phyloP scores from a whole-genome alignment of 1,284 basidiomycete genomes.

The Trichosporon coremiiforme region DNA sequence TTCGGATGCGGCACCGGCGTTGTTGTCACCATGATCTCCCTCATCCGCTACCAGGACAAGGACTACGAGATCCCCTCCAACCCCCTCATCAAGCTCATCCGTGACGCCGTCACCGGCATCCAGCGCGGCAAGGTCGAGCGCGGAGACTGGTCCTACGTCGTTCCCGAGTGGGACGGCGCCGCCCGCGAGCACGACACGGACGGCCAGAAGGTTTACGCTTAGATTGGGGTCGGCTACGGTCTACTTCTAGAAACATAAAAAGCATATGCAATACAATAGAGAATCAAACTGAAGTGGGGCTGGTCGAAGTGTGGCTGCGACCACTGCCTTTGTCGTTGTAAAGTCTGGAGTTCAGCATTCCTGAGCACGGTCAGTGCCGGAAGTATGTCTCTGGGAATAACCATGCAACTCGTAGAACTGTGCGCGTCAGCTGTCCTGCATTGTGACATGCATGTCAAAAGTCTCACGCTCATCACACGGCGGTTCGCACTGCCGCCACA shows the following conservation, averaged over 20 bases:
- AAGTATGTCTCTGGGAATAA: no score
- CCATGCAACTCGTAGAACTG: background rate
- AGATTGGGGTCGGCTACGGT: background rate
- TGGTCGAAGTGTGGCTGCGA: background rate
- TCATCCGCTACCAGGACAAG: slow-evolving; percentile 43
- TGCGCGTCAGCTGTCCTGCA: background rate
- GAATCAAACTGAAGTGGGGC: no score
- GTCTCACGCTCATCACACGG: background rate
- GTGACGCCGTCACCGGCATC: slow-evolving; percentile 49
- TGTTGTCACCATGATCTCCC: slow-evolving; percentile 45
- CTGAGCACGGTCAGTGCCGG: no score
- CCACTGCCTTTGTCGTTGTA: background rate
- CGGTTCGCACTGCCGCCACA: slow-evolving; percentile 12
- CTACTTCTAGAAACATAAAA: background rate
- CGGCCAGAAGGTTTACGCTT: slow-evolving; percentile 28
- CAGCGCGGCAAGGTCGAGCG: slow-evolving; percentile 47
- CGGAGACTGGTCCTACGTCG: slow-evolving; percentile 46
- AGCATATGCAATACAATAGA: slow-evolving; percentile 20
- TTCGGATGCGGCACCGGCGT: slow-evolving; percentile 52
- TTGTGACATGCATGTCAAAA: background rate
- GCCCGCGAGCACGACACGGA: slow-evolving; percentile 31
- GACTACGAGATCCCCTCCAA: slow-evolving; percentile 44
- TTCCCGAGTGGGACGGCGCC: slow-evolving; percentile 44
- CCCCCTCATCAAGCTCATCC: slow-evolving; percentile 45
- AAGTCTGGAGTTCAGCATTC: no score